Evolutionary conservation across 768 basidiomycete species (phyloP).

Genomic region (Scleroderma bovista): DNA sequence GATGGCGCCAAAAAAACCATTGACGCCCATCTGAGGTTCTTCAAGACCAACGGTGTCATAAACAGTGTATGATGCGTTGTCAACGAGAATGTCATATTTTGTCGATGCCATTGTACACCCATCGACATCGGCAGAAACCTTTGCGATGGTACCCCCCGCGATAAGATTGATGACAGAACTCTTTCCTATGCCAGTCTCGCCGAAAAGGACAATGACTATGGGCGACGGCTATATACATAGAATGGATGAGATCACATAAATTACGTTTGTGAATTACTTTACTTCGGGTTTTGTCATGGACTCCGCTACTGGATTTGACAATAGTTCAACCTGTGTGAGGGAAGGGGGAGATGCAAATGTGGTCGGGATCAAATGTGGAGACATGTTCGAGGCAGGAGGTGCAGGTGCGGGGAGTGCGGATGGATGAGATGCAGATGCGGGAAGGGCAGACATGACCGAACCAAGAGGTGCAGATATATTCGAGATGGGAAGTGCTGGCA

Average conservation of each 20-base stretch:
- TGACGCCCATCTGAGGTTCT: slow-evolving; percentile 24
- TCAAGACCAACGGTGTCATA: slow-evolving; percentile 35
- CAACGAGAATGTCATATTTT: slow-evolving; percentile 23
- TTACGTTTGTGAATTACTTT: background rate
- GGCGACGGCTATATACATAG: slow-evolving; percentile 2
- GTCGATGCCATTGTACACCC: slow-evolving; percentile 34
- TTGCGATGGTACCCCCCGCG: slow-evolving; percentile 17
- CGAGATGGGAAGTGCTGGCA: too few relatives aligned
- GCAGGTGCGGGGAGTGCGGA: too few relatives aligned
- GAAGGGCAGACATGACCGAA: too few relatives aligned
- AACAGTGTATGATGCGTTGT: slow-evolving; percentile 14
- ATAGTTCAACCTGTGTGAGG: too few relatives aligned
- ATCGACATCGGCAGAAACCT: slow-evolving; percentile 21
- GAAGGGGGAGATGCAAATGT: too few relatives aligned
- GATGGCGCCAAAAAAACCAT: slow-evolving; percentile 22
- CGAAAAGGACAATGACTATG: slow-evolving; percentile 37
- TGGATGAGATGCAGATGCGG: too few relatives aligned
- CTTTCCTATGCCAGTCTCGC: slow-evolving; percentile 35
- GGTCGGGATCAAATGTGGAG: too few relatives aligned
- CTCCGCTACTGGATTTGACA: background rate
- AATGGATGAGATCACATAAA: background rate
- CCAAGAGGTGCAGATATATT: too few relatives aligned
- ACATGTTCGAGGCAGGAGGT: too few relatives aligned
- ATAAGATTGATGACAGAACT: slow-evolving; percentile 29
- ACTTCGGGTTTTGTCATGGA: background rate